phyloP scores from a whole-genome alignment of 345 rosid species.

The Eucalyptus regnans region DNA sequence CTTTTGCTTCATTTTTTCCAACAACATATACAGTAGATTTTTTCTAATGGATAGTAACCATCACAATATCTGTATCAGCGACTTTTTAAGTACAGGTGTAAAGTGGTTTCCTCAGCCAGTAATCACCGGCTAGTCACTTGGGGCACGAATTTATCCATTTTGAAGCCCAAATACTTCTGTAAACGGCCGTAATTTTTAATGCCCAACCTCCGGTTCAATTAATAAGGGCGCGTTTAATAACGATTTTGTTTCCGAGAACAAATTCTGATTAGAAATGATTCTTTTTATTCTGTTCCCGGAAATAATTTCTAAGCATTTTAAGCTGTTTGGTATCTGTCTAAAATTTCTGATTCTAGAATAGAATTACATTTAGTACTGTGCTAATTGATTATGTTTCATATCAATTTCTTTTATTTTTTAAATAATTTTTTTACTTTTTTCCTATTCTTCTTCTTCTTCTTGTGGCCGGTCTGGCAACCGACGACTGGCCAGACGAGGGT shows the following conservation, averaged over 20 bases:
- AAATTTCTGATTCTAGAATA: too few species aligned
- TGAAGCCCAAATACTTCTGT: background rate
- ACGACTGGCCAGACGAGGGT: too few species aligned
- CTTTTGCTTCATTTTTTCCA: background rate
- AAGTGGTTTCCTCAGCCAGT: background rate
- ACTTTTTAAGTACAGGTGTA: background rate
- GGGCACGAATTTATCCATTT: background rate
- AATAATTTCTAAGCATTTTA: too few species aligned
- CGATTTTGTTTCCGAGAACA: too few species aligned
- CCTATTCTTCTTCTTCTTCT: too few species aligned
- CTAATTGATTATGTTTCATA: too few species aligned
- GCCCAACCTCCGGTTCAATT: background rate
- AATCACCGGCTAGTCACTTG: background rate
- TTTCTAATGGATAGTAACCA: background rate
- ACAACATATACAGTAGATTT: background rate
- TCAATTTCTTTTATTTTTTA: too few species aligned
- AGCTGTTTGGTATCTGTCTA: rapidly evolving
- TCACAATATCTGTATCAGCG: background rate
- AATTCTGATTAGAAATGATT: too few species aligned
- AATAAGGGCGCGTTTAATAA: background rate
- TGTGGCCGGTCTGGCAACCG: too few species aligned
- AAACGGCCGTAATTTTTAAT: background rate
- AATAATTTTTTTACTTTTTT: too few species aligned
- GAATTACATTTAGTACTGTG: too few species aligned
- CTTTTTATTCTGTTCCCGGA: too few species aligned